Percentiles rank a stretch among this genome's conserved stretches.
Conservation (phyloP, 768 basidiomycete genomes). For the Cystoderma amianthinum region DNA sequence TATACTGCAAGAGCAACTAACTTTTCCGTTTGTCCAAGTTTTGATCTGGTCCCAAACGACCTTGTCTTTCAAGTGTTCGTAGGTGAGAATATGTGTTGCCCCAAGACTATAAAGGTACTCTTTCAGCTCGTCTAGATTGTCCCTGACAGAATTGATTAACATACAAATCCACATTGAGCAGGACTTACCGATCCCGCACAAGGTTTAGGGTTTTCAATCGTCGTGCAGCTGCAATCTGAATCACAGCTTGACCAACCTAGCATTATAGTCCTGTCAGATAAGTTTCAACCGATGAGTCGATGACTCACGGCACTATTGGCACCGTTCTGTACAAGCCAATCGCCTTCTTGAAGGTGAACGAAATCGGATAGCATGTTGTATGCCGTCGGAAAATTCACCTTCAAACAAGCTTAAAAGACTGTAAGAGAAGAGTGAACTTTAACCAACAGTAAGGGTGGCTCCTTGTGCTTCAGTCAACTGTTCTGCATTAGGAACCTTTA, state of each 20-base stretch:
- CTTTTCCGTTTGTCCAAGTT: constrained; percentile 60
- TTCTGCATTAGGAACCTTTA: constrained; percentile 45
- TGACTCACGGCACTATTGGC: constrained; percentile 70
- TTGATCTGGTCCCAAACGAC: constrained; percentile 45
- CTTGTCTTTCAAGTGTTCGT: constrained; percentile 64
- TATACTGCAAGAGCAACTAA: constrained; percentile 18
- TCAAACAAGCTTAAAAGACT: neutral
- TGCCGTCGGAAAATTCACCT: constrained; percentile 84
- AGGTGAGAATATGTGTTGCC: constrained; percentile 72
- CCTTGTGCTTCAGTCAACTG: constrained; percentile 53
- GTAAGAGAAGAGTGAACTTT: neutral
- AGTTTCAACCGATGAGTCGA: no score
- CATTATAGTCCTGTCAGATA: no score
- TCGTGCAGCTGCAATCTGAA: constrained; percentile 71
- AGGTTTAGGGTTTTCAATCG: constrained; percentile 79
- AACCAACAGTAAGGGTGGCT: constrained; percentile 67
- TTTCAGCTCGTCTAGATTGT: constrained; percentile 44
- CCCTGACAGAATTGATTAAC: constrained; percentile 24
- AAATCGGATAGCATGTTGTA: constrained; percentile 77
- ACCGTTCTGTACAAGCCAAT: constrained; percentile 84
- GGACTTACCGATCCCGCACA: constrained; percentile 58
- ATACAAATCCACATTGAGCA: neutral
- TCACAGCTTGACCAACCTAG: constrained; percentile 82
- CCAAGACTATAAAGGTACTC: constrained; percentile 51
- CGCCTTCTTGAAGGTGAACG: constrained; percentile 53